Conservation (phyloP, 495 filamentous ascomycete genomes). For the Tuber borchii region DNA sequence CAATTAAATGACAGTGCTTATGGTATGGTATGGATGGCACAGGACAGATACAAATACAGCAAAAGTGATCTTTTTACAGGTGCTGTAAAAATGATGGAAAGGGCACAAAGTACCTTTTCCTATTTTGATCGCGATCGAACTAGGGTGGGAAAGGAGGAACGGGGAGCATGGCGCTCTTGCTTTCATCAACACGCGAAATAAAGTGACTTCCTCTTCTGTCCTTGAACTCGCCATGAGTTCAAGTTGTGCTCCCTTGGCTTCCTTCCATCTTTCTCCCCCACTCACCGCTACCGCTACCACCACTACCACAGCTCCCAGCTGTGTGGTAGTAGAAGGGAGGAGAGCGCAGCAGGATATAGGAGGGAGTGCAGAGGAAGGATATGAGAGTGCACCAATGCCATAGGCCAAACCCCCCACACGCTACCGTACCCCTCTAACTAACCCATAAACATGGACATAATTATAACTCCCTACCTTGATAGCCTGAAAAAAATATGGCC, state of each 20-base stretch:
- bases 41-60: neutral
- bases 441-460: neutral
- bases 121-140: neutral
- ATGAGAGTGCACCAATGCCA: neutral
- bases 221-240: neutral
- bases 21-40: neutral
- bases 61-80: neutral
- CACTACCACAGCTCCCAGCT: neutral
- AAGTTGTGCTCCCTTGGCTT: neutral
- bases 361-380: neutral
- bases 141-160: neutral
- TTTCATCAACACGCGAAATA: conserved; percentile 1
- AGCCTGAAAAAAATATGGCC: neutral
- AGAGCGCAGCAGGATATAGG: neutral
- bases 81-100: neutral
- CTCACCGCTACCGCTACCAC: neutral
- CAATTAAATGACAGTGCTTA: neutral
- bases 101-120: neutral
- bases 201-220: neutral
- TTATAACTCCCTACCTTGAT: neutral
- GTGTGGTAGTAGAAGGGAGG: neutral
- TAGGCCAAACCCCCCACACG: neutral
- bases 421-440: neutral
- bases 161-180: neutral
- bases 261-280: neutral